Percentiles rank a stretch among this genome's conserved stretches.
These are phyloP conservation scores for Fusarium nematophilum DNA, from an alignment of 2,329 filamentous ascomycete species.

Conservation along the genomic window DNA sequence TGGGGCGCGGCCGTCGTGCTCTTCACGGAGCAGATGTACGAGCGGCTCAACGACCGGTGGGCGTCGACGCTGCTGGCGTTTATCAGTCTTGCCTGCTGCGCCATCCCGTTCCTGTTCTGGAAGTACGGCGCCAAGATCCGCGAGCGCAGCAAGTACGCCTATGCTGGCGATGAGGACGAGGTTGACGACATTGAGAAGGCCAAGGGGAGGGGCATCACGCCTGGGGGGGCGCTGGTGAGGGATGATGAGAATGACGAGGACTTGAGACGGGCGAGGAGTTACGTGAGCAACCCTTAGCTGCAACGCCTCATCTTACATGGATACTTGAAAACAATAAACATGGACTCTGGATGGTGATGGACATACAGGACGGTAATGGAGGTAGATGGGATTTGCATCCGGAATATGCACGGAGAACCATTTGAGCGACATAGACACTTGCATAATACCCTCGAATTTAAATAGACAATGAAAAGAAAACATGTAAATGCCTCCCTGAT, in stretches of 20 bases:
- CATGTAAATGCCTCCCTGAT: too few species aligned
- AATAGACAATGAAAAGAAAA: constrained; percentile 1
- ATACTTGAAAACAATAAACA: constrained; percentile 3
- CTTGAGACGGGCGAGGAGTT: constrained; percentile 57
- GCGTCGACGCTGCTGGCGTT: constrained; percentile 79
- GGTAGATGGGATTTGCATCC: constrained; percentile 19
- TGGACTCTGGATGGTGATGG: constrained; percentile 6
- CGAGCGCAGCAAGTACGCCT: constrained; percentile 77
- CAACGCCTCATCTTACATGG: background rate
- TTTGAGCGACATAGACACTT: constrained; percentile 30
- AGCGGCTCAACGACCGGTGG: constrained; percentile 79
- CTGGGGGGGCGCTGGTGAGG: constrained; percentile 39
- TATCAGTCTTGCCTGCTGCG: constrained; percentile 80
- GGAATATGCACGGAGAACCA: constrained; percentile 10
- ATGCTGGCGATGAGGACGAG: constrained; percentile 64
- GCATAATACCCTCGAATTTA: constrained; percentile 41
- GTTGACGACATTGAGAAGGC: constrained; percentile 54
- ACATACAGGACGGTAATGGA: constrained; percentile 14
- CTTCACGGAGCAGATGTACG: constrained; percentile 86
- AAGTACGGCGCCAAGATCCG: constrained; percentile 79
- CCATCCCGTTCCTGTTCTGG: constrained; percentile 87
- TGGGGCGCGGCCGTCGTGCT: constrained; percentile 83
- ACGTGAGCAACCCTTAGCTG: constrained; percentile 58
- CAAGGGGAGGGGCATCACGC: constrained; percentile 35
- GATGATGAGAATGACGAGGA: constrained; percentile 54